Evolutionary conservation across 805 yeast species (phyloP).

Genomic region (Wickerhamiella azymoides): DNA sequence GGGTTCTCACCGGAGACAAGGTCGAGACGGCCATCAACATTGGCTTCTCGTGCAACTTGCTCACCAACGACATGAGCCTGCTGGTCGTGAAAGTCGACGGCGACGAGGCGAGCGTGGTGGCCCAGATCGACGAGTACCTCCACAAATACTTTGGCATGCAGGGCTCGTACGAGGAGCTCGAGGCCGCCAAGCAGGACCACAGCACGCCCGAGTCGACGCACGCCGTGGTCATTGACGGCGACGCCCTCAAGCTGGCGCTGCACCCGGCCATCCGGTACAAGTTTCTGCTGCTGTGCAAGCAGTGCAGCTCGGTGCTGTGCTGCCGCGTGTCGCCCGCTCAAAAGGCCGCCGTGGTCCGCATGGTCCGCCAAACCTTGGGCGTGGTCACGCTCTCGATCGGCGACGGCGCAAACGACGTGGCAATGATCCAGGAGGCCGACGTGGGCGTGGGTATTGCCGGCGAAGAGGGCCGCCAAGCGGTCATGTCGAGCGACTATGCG

Average conservation of each 20-base stretch:
- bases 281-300: constrained; percentile 58
- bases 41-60: constrained; percentile 68
- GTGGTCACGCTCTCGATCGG: constrained; percentile 76
- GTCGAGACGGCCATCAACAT: constrained; percentile 82
- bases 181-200: constrained; percentile 45
- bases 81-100: constrained; percentile 35
- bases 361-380: constrained; percentile 48
- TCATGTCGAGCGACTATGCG: constrained; percentile 75
- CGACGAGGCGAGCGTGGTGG: constrained; percentile 21
- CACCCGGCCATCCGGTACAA: constrained; percentile 34
- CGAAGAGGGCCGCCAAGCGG: constrained; percentile 78
- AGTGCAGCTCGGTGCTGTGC: constrained; percentile 65
- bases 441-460: constrained; percentile 82
- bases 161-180: constrained; percentile 35
- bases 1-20: constrained; percentile 79
- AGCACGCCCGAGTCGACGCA: constrained; percentile 42
- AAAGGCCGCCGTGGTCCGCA: constrained; percentile 57
- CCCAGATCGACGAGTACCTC: constrained; percentile 35
- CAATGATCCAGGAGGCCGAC: constrained; percentile 78
- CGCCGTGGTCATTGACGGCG: constrained; percentile 66
- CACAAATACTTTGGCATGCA: constrained; percentile 37
- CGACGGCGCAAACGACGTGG: constrained; percentile 78
- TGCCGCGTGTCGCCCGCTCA: constrained; percentile 78
- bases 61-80: constrained; percentile 58
- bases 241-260: constrained; percentile 42